Conservation (phyloP, 2,329 filamentous ascomycete species). For the Pseudogymnoascus sp. region DNA sequence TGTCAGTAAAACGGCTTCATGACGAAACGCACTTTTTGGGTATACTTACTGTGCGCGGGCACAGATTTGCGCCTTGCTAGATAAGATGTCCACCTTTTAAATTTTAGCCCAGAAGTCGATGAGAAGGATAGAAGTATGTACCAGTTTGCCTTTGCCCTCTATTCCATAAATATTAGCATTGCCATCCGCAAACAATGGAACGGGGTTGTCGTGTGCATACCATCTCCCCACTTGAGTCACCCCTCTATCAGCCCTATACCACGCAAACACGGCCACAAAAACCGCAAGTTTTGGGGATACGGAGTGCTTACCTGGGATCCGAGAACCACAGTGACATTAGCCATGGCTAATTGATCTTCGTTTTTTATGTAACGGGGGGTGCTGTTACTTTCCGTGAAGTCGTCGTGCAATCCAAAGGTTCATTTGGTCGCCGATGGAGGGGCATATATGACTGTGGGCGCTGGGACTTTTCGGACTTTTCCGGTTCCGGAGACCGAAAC, state of each 20-base stretch:
- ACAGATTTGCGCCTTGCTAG: conserved; percentile 9
- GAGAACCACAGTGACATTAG: conserved; percentile 10
- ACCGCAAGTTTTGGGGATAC: background rate
- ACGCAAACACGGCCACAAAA: background rate
- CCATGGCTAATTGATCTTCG: conserved; percentile 11
- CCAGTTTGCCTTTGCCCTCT: conserved; percentile 13
- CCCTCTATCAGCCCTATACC: conserved; percentile 4
- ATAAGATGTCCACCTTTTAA: conserved; percentile 10
- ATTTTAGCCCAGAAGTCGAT: background rate
- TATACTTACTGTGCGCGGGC: conserved; percentile 9
- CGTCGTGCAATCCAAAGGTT: conserved; percentile 6
- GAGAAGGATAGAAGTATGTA: background rate
- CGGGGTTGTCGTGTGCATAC: conserved; percentile 1
- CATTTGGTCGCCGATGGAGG: conserved; percentile 3
- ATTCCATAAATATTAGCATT: background rate
- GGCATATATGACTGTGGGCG: background rate
- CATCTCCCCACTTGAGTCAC: conserved; percentile 11
- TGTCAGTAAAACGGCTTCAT: conserved; percentile 40
- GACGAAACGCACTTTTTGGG: background rate
- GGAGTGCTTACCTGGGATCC: background rate
- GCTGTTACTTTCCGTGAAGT: conserved; percentile 10
- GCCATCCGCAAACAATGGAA: background rate
- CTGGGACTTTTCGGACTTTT: background rate
- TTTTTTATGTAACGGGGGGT: conserved; percentile 9
- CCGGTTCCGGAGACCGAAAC: conserved; percentile 2